Conservation (phyloP, 2,329 filamentous ascomycete species). For the Trichocomaceae sp. region DNA sequence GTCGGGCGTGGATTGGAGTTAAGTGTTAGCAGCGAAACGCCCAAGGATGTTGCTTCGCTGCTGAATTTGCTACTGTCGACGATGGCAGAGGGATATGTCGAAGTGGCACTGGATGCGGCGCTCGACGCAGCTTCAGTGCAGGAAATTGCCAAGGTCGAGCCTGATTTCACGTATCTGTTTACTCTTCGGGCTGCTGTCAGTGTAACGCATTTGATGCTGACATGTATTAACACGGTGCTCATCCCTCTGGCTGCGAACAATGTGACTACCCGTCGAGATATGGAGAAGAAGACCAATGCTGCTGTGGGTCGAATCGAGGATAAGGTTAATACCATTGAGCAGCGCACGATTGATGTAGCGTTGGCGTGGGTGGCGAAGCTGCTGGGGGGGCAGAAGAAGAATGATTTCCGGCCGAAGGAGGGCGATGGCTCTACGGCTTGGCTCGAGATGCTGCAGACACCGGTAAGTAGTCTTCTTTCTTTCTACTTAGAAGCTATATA, state of each 20-base stretch:
- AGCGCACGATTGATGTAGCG: conserved; percentile 64
- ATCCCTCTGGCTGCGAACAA: conserved; percentile 84
- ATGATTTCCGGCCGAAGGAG: conserved; percentile 83
- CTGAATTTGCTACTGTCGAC: conserved; percentile 75
- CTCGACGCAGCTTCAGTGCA: conserved; percentile 69
- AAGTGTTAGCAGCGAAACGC: conserved; percentile 78
- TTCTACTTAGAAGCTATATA: no score
- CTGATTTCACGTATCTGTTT: conserved; percentile 77
- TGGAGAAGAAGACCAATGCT: conserved; percentile 72
- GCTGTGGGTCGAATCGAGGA: conserved; percentile 74
- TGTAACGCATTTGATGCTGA: conserved; percentile 87
- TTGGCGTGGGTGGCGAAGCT: conserved; percentile 69
- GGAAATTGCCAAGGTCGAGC: conserved; percentile 74
- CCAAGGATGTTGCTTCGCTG: conserved; percentile 84
- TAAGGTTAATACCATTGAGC: conserved; percentile 67
- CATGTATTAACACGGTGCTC: conserved; percentile 83
- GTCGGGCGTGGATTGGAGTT: conserved; percentile 86
- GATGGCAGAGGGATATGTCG: conserved; percentile 76
- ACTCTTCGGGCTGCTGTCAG: conserved; percentile 74
- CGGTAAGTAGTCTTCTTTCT: conserved; percentile 31
- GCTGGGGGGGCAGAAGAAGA: conserved; percentile 72
- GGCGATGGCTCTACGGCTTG: conserved; percentile 49
- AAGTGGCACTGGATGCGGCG: conserved; percentile 60
- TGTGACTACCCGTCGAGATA: conserved; percentile 79
- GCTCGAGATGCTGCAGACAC: conserved; percentile 74